A percentile compares a stretch with the other conserved stretches of the same genome.
phyloP scores from a whole-genome alignment of 495 filamentous ascomycete species.

The Clavariopsis aquatica region DNA sequence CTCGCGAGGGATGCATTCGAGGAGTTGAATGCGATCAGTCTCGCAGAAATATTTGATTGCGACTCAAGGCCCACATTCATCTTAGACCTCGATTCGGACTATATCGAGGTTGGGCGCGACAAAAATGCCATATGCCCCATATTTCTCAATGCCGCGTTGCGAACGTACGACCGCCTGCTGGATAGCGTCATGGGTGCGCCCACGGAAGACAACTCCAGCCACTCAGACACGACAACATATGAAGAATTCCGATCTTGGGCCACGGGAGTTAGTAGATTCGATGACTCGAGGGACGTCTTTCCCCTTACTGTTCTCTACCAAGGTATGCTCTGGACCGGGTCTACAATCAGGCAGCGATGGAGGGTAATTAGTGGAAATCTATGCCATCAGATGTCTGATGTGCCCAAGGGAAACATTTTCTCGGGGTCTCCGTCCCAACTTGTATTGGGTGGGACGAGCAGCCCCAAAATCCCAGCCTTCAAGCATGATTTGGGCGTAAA shows the following conservation, averaged over 20 bases:
- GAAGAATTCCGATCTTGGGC: conserved; percentile 12
- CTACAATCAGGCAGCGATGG: conserved; percentile 43
- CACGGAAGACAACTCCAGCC: not conserved
- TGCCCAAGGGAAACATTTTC: conserved; percentile 17
- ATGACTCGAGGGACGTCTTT: conserved; percentile 29
- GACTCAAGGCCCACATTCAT: conserved; percentile 29
- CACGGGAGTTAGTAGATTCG: conserved; percentile 16
- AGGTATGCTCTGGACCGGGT: conserved; percentile 46
- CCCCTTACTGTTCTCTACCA: conserved; percentile 40
- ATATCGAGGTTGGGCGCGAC: not conserved
- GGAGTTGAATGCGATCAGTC: not conserved
- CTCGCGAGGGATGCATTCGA: not conserved
- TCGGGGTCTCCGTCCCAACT: not conserved
- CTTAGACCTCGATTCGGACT: conserved; percentile 27
- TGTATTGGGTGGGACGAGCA: not conserved
- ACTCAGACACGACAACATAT: conserved; percentile 7
- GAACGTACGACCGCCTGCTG: conserved; percentile 18
- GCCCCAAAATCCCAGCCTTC: not conserved
- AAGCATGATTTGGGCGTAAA: not conserved
- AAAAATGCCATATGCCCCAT: conserved; percentile 15
- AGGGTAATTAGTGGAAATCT: conserved; percentile 48
- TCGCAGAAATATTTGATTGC: conserved; percentile 25
- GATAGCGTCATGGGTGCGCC: conserved; percentile 9
- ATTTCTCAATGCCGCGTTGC: conserved; percentile 24
- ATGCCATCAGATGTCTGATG: conserved; percentile 12